Evolutionary conservation across 305 asterid species (phyloP).

Genomic region (Lippia alba): DNA sequence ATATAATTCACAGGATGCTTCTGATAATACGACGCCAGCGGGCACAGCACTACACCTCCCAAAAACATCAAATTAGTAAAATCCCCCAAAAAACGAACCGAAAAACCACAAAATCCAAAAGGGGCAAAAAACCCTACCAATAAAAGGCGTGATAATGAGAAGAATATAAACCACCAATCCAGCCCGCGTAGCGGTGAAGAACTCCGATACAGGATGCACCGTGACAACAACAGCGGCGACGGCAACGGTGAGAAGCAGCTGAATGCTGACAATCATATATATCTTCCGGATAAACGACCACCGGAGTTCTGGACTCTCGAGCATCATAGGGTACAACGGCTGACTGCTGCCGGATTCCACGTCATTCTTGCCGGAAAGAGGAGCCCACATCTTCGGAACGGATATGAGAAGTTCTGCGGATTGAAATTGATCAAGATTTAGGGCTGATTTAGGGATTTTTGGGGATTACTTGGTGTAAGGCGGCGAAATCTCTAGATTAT

Average conservation of each 20-base stretch:
- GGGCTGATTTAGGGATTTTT: neutral
- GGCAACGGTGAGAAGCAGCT: slow-evolving; percentile 58
- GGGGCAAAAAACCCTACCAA: slow-evolving; percentile 38
- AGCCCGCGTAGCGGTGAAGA: slow-evolving; percentile 53
- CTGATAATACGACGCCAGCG: slow-evolving; percentile 76
- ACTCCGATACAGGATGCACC: slow-evolving; percentile 47
- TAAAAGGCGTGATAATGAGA: slow-evolving; percentile 51
- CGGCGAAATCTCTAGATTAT: neutral
- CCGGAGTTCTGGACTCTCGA: slow-evolving; percentile 59
- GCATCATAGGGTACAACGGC: slow-evolving; percentile 60
- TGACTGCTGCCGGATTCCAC: slow-evolving; percentile 43
- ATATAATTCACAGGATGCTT: slow-evolving; percentile 82
- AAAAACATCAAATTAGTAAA: neutral
- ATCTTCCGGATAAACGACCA: slow-evolving; percentile 71
- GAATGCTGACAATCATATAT: slow-evolving; percentile 54
- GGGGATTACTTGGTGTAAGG: neutral
- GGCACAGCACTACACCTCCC: slow-evolving; percentile 64
- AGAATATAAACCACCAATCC: slow-evolving; percentile 55
- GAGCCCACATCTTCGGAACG: slow-evolving; percentile 41
- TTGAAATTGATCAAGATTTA: neutral
- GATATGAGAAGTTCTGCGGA: slow-evolving; percentile 6
- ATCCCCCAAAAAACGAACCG: neutral
- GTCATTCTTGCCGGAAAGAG: slow-evolving; percentile 41
- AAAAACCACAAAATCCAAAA: neutral
- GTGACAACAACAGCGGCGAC: slow-evolving; percentile 55